These are phyloP conservation scores for Periconia sp. DNA, from an alignment of 2,329 filamentous ascomycete species.

Conservation along the genomic window DNA sequence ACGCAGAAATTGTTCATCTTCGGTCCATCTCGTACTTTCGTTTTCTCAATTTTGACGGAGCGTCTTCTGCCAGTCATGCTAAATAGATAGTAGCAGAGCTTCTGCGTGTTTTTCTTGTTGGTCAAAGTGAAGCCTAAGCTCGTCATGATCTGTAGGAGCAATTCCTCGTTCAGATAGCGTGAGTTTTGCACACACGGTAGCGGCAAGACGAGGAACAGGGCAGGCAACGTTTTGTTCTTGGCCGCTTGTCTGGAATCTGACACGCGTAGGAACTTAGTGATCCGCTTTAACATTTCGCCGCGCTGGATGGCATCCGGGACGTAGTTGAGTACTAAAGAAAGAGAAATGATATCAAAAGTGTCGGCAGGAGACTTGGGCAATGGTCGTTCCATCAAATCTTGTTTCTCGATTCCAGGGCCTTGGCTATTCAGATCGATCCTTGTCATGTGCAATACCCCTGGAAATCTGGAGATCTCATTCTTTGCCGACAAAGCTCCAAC, in stretches of 20 bases:
- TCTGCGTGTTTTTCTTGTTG: constrained; percentile 75
- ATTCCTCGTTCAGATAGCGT: constrained; percentile 78
- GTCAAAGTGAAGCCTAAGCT: constrained; percentile 73
- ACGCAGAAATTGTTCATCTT: constrained; percentile 92
- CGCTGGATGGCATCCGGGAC: constrained; percentile 77
- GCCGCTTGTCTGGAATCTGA: constrained; percentile 10
- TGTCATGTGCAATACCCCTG: constrained; percentile 72
- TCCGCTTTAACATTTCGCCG: constrained; percentile 77
- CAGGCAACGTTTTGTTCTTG: constrained; percentile 56
- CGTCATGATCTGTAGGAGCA: constrained; percentile 74
- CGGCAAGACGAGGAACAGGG: constrained; percentile 87
- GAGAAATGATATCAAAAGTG: constrained; percentile 85
- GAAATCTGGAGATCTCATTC: constrained; percentile 79
- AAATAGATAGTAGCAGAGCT: constrained; percentile 93
- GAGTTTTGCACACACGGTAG: constrained; percentile 89
- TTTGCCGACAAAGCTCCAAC: constrained; percentile 83
- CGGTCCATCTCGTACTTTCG: constrained; percentile 75
- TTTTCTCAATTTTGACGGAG: constrained; percentile 66
- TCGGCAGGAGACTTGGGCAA: constrained; percentile 67
- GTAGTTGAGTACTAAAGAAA: constrained; percentile 93
- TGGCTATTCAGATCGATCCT: constrained; percentile 93
- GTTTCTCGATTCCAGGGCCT: constrained; percentile 77
- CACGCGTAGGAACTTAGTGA: constrained; percentile 42
- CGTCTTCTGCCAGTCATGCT: constrained; percentile 51
- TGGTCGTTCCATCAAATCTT: constrained; percentile 92